Percentiles rank a stretch among this genome's conserved stretches.
Conservation (phyloP, 257 asterid species). For the Penstemon barbatus region DNA sequence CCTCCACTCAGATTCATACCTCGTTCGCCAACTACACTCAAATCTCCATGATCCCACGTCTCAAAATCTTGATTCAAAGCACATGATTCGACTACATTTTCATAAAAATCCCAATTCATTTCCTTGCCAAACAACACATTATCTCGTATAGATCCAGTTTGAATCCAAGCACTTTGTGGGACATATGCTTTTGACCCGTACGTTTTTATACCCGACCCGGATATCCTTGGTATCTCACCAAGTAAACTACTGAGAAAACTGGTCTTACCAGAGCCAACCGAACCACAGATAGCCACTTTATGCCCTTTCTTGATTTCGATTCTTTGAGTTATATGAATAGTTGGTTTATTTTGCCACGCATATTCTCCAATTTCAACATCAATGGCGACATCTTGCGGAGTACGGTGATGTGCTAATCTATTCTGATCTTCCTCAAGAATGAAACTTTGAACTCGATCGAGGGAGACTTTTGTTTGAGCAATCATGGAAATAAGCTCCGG, state of each 20-base stretch:
- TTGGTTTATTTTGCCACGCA: slow-evolving; percentile 53
- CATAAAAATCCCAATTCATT: slow-evolving; percentile 53
- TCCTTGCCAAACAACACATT: slow-evolving; percentile 81
- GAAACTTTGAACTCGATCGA: slow-evolving; percentile 61
- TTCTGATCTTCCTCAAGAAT: slow-evolving; percentile 55
- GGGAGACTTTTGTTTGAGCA: slow-evolving; percentile 80
- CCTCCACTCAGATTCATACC: slow-evolving; percentile 80
- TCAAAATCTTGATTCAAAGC: slow-evolving; percentile 67
- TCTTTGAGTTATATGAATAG: slow-evolving; percentile 46
- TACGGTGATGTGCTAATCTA: slow-evolving; percentile 30
- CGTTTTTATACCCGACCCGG: slow-evolving; percentile 55
- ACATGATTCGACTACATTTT: slow-evolving; percentile 67
- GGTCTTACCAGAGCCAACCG: slow-evolving; percentile 88
- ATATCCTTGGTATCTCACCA: slow-evolving; percentile 68
- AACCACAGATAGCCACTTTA: slow-evolving; percentile 80
- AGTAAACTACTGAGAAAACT: slow-evolving; percentile 68
- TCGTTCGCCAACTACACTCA: slow-evolving; percentile 69
- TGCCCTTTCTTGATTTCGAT: slow-evolving; percentile 56
- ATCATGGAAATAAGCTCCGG: slow-evolving; percentile 81
- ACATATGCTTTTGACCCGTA: slow-evolving; percentile 76
- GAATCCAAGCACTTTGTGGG: slow-evolving; percentile 91
- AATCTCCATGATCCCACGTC: slow-evolving; percentile 67
- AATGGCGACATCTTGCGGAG: slow-evolving; percentile 50
- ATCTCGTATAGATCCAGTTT: slow-evolving; percentile 73
- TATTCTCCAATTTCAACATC: slow-evolving; percentile 72